Conservation (phyloP, 495 filamentous ascomycete genomes). For the Lentithecium fluviatile region DNA sequence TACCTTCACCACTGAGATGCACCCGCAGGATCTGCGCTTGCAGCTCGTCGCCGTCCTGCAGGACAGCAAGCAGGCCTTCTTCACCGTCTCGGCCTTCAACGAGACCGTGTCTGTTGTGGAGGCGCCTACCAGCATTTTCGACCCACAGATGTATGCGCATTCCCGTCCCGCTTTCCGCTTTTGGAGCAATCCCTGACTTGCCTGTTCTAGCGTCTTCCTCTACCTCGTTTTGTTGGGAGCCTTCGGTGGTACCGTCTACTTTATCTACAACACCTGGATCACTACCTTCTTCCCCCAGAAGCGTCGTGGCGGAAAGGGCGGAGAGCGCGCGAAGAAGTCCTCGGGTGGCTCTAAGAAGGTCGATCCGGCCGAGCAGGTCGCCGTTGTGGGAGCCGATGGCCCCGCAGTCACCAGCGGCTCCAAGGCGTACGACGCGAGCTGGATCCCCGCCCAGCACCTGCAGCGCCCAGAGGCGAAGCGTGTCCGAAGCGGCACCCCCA, state of each 20-base stretch:
- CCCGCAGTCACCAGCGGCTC: constrained; percentile 64
- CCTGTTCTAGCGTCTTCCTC: constrained; percentile 70
- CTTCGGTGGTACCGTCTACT: constrained; percentile 81
- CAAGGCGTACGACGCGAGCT: constrained; percentile 88
- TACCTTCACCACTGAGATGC: constrained; percentile 85
- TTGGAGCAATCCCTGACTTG: background rate
- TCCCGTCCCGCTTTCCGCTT: constrained; percentile 4
- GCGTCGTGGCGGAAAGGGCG: constrained; percentile 63
- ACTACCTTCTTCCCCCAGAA: constrained; percentile 94
- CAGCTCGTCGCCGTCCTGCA: constrained; percentile 72
- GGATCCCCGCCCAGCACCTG: constrained; percentile 91
- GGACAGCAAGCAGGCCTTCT: constrained; percentile 63
- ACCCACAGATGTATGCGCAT: constrained; percentile 86
- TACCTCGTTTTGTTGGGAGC: constrained; percentile 83
- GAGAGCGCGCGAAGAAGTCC: constrained; percentile 58
- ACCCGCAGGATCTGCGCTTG: constrained; percentile 82
- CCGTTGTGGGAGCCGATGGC: constrained; percentile 67
- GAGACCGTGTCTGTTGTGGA: constrained; percentile 88
- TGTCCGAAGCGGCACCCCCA: constrained; percentile 59
- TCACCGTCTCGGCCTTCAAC: constrained; percentile 79
- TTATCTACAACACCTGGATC: constrained; percentile 97
- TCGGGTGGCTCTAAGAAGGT: constrained; percentile 63
- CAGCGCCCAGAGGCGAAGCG: constrained; percentile 79
- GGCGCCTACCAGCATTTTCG: constrained; percentile 86
- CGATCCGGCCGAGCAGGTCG: constrained; percentile 57